Percentiles rank a stretch among this genome's conserved stretches.
Conservation (phyloP, 2,329 filamentous ascomycete genomes). For the Aspergillus neotritici region DNA sequence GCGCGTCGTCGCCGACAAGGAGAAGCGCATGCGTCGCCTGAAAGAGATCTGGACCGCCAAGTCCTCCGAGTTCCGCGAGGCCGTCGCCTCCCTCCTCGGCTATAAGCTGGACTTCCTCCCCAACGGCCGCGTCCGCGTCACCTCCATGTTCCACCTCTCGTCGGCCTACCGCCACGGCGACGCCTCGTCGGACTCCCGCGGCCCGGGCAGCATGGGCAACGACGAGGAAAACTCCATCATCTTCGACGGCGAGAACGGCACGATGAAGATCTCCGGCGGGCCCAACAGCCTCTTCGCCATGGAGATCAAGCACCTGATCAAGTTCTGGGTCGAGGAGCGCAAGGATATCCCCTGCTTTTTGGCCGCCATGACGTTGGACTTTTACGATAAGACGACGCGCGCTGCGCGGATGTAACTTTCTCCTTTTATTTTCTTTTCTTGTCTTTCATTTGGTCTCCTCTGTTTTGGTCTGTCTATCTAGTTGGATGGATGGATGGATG, state of each 20-base stretch:
- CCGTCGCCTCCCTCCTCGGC: conserved; percentile 83
- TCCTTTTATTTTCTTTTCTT: background rate
- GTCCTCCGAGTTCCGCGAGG: conserved; percentile 89
- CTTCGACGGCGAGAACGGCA: conserved; percentile 88
- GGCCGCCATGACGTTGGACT: conserved; percentile 84
- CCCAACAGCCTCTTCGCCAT: conserved; percentile 78
- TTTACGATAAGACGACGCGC: conserved; percentile 63
- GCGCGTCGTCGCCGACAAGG: conserved; percentile 60
- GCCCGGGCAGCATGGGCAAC: conserved; percentile 40
- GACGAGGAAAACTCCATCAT: conserved; percentile 58
- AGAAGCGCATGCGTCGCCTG: conserved; percentile 78
- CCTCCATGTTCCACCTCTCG: conserved; percentile 74
- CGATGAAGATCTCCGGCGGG: conserved; percentile 95
- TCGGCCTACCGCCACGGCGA: conserved; percentile 41
- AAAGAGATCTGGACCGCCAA: conserved; percentile 92
- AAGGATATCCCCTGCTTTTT: conserved; percentile 92
- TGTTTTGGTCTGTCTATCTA: conserved; percentile 1
- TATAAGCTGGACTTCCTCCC: conserved; percentile 95
- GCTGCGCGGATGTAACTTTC: conserved; percentile 31
- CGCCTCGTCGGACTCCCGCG: conserved; percentile 54
- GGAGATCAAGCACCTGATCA: conserved; percentile 78
- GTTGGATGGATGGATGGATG: background rate
- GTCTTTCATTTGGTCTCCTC: conserved; percentile 7
- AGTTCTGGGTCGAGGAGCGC: conserved; percentile 92
- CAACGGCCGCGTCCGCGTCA: conserved; percentile 93